These are phyloP conservation scores for Scedosporium minutisporum DNA, from an alignment of 2,329 filamentous ascomycete species.

Conservation along the genomic window DNA sequence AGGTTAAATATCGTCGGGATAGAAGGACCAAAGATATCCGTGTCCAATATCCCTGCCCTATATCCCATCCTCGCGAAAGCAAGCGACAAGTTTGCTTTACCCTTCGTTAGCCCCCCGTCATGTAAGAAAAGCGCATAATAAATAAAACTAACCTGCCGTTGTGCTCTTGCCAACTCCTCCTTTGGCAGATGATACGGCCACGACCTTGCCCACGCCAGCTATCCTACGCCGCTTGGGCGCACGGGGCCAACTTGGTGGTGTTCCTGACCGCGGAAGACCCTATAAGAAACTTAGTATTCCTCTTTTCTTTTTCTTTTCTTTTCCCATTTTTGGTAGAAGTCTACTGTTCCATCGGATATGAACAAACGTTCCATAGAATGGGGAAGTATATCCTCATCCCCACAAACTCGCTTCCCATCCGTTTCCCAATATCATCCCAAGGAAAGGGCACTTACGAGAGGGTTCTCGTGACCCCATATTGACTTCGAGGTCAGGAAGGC, in stretches of 20 bases:
- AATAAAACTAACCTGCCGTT: conserved; percentile 54
- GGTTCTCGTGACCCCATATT: conserved; percentile 69
- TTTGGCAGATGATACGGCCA: conserved; percentile 95
- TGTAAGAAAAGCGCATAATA: background rate
- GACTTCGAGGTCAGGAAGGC: conserved; percentile 41
- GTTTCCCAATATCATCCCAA: no score
- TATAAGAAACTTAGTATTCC: conserved; percentile 25
- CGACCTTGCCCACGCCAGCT: conserved; percentile 75
- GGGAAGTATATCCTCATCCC: background rate
- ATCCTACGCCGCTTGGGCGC: conserved; percentile 76
- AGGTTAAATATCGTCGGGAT: conserved; percentile 85
- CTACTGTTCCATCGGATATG: background rate
- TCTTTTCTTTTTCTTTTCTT: background rate
- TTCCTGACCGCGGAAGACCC: conserved; percentile 75
- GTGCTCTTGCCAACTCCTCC: conserved; percentile 98
- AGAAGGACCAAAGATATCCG: conserved; percentile 93
- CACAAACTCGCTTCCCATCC: no score
- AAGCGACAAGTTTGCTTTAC: conserved; percentile 69
- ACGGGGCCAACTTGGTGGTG: conserved; percentile 48
- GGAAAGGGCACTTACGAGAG: conserved; percentile 48
- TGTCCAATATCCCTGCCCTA: conserved; percentile 80
- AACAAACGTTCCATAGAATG: background rate
- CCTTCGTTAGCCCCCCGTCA: conserved; percentile 21
- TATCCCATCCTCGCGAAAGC: conserved; percentile 76
- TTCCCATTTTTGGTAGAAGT: background rate